These are phyloP conservation scores for Tuber borchii DNA, from an alignment of 495 filamentous ascomycete genomes.

Conservation along the genomic window DNA sequence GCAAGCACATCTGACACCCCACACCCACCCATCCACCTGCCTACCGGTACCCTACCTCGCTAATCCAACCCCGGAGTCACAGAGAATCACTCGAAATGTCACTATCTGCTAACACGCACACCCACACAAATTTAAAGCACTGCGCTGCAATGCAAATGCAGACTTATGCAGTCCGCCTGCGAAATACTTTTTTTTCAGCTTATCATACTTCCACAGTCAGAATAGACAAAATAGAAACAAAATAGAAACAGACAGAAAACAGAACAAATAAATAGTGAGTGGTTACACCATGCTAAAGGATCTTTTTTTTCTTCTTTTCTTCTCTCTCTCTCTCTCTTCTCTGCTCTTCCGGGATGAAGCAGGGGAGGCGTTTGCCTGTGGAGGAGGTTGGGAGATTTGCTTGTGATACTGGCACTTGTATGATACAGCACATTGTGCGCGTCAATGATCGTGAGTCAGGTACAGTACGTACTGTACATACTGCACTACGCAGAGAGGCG, in stretches of 20 bases:
- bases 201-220: no score
- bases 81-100: neutral
- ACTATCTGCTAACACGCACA: neutral
- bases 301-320: neutral
- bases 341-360: neutral
- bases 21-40: no score
- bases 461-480: neutral
- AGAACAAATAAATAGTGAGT: no score
- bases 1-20: no score
- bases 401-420: neutral
- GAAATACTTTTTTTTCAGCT: no score
- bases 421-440: neutral
- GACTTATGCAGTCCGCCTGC: no score
- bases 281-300: neutral
- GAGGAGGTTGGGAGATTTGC: neutral
- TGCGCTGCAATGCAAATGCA: no score
- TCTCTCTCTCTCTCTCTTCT: no score
- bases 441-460: neutral
- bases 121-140: neutral
- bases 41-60: no score
- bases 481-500: neutral
- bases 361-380: neutral
- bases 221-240: no score
- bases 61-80: neutral
- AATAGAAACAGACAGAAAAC: no score